Evolutionary conservation across 495 filamentous ascomycete species (phyloP).

Genomic region (Glutinoglossum americanum): DNA sequence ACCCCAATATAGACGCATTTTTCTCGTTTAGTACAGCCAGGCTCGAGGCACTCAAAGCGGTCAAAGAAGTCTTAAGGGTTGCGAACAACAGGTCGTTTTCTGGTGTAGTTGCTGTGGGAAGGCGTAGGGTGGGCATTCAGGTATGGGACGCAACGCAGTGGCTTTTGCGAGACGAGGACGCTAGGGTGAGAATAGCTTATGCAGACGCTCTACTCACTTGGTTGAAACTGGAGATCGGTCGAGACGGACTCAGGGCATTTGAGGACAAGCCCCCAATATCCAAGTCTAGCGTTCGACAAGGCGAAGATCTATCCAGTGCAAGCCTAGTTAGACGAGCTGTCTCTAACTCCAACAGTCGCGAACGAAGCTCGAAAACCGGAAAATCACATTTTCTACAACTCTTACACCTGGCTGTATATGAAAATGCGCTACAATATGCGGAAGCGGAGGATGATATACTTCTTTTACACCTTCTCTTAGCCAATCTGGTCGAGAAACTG

Average conservation of each 20-base stretch:
- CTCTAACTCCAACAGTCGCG: constrained; percentile 42
- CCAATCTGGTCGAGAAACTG: constrained; percentile 47
- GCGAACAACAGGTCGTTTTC: constrained; percentile 38
- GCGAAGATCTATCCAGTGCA: constrained; percentile 15
- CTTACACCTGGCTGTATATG: constrained; percentile 73
- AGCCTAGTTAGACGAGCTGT: constrained; percentile 36
- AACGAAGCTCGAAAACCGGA: constrained; percentile 30
- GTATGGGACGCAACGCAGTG: constrained; percentile 88
- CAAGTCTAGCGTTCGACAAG: constrained; percentile 12
- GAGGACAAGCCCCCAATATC: constrained; percentile 29
- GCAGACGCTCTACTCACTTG: constrained; percentile 62
- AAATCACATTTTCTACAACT: constrained; percentile 56
- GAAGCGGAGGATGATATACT: constrained; percentile 49
- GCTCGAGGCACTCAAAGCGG: constrained; percentile 51
- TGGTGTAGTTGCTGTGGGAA: constrained; percentile 37
- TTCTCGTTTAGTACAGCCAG: constrained; percentile 58
- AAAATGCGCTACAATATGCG: constrained; percentile 51
- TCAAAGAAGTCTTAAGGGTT: constrained; percentile 59
- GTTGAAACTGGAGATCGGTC: constrained; percentile 58
- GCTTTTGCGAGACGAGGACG: constrained; percentile 58
- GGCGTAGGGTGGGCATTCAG: constrained; percentile 50
- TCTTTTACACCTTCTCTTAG: constrained; percentile 51
- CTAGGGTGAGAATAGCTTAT: constrained; percentile 60
- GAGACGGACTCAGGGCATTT: constrained; percentile 36
- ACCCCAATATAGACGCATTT: constrained; percentile 31